A percentile compares a stretch with the other conserved stretches of the same genome.
Evolutionary conservation across 768 basidiomycete genomes (phyloP).

Genomic region (Amanita inopinata): DNA sequence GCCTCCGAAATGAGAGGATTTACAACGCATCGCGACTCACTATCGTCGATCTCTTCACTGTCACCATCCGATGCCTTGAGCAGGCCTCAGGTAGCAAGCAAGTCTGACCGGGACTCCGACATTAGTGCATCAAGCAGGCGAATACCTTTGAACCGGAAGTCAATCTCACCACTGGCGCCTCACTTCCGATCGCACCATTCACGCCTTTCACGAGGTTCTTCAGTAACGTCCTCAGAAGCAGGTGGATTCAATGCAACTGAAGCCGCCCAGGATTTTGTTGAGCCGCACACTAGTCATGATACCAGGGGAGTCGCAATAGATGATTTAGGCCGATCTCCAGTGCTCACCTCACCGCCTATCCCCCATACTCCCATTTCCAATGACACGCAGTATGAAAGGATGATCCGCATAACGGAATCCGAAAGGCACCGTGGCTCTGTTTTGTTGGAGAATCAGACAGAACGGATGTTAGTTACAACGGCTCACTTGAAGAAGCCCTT

Average conservation of each 20-base stretch:
- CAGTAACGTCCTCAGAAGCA: slow-evolving; percentile 30
- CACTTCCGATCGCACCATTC: slow-evolving; percentile 29
- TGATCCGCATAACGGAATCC: slow-evolving; percentile 20
- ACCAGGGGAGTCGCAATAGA: neutral
- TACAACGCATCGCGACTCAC: slow-evolving; percentile 39
- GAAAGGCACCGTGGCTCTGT: slow-evolving; percentile 23
- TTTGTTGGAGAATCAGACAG: slow-evolving; percentile 14
- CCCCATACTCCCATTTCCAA: slow-evolving; percentile 21
- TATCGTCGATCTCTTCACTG: slow-evolving; percentile 56
- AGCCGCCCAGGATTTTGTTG: neutral
- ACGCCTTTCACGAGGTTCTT: slow-evolving; percentile 31
- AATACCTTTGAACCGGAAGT: slow-evolving; percentile 56
- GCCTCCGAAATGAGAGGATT: slow-evolving; percentile 32
- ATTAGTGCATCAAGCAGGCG: slow-evolving; percentile 37
- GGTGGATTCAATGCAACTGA: no score
- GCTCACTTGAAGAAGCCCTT: slow-evolving; percentile 14
- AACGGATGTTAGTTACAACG: slow-evolving; percentile 12
- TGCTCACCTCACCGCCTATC: slow-evolving; percentile 27
- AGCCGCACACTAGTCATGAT: neutral
- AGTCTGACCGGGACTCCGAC: slow-evolving; percentile 53
- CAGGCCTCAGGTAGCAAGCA: slow-evolving; percentile 24
- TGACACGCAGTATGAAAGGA: slow-evolving; percentile 8
- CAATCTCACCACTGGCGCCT: slow-evolving; percentile 66
- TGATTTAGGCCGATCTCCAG: slow-evolving; percentile 8
- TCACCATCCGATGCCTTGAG: slow-evolving; percentile 43